Base-by-base conservation (phyloP, 805 yeast genomes). In the Lachancea fermentati region DNA sequence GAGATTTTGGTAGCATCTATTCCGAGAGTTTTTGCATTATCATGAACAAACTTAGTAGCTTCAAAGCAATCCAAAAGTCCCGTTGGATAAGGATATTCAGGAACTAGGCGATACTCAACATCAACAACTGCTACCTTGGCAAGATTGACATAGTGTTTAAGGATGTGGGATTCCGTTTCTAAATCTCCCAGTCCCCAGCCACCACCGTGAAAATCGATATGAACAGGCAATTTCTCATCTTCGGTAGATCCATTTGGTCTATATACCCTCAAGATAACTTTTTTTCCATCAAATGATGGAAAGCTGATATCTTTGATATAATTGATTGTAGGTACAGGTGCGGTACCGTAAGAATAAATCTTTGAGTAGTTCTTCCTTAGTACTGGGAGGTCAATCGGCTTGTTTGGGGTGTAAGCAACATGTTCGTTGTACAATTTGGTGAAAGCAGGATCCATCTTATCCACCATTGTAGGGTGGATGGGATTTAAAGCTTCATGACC, bases 71-170 rank as follows among this genome's bases (percentile, higher is more conserved):
- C 77, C 7, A 71, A 65, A 2, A 69, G 65, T 32, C 70, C 62
- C 7, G 75, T 72, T 3, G 79, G 78, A 50, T 58, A 73, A 16
- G 72, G 71, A 48, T 57, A 46, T 49, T 73, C 75, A 2, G 78
- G 79, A 0, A 76, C 76, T 40, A 71, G 52, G 30, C 78, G 46
- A 53, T 73, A 73, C 50, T 73, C 76, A n/a, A 73, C 71, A 5
- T 67, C 57, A 8, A 73, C 55, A 11, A 71, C 73, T n/a, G 62
- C 49, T 43, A 69, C 60, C 34, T 62, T 43, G 8, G 67, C 62
- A 16, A 48, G 39, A 28, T 62, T 61, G 17, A 72, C 69, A 30
- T 65, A 46, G 41, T 67, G 65, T 2, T 73, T 62, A 44, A 73
- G 69, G 49, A 56, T 66, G 2, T 69, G 60, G 54, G 70, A 68